Base-by-base conservation (phyloP, 257 asterid genomes). In the Solanum neorickii region DNA sequence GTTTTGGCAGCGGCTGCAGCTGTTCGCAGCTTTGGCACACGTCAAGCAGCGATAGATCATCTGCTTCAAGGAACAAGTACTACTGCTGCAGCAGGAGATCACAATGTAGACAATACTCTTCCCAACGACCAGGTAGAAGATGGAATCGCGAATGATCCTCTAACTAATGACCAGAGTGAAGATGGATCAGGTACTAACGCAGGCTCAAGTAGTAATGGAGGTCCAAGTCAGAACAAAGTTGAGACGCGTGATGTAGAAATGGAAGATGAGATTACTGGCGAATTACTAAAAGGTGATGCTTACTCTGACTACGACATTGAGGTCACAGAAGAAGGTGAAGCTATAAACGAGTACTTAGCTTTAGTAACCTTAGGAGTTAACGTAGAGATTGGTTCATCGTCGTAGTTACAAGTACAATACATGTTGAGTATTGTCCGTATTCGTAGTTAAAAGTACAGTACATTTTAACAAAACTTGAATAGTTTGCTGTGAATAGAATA, bases 301-400 rank as follows among this genome's bases (percentile, higher is more conserved):
- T 95, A 91, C 86, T 93, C 98, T 0, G 98, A 95, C 89, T 97
- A 95, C 49, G 98, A 97, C 89, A 92, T 95, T 25, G 96, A 95
- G 59, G 93, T 95, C 46, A 89, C 91, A 0, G 92, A 92, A 89
- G 98, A 95, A 94, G 99, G 98, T 62, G 98, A 97, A 92, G 98
- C 98, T 59, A 93, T 97, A 65, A 87, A 83, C 3, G 95, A 95
- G 91, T 97, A 95, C 83, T 69, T 97, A 87, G 94, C 98, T 87
- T 83, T 94, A 89, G 88, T 95, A 9, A 87, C 39, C 83, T 82
- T 29, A 47, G 85, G 85, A 80, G 68, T 29, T 80, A 80, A 78
- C 12, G 41, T 46, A 78, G 41, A 78, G 25, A 27, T 44, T 15
- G 25, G 39, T 46, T 47, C 10, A 44, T 44, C 65, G 9, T 46